These are phyloP conservation scores for Microascus cirrosus DNA, from an alignment of 2,329 filamentous ascomycete genomes.

Conservation along the genomic window DNA sequence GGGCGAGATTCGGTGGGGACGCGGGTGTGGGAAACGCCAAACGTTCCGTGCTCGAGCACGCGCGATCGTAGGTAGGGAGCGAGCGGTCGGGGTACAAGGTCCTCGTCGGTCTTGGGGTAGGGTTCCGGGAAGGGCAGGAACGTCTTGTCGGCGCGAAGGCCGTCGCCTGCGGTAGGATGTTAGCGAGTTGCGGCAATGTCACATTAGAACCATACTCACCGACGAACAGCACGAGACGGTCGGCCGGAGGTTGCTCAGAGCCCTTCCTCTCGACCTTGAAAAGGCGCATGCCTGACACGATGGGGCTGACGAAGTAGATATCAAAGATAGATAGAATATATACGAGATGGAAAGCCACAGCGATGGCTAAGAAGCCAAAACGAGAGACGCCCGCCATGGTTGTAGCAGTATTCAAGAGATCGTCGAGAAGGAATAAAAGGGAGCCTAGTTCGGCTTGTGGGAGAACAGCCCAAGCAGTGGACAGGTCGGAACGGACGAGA, in stretches of 20 bases:
- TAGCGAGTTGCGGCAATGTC: conserved; percentile 2
- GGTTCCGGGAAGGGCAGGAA: conserved; percentile 91
- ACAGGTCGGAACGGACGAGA: background rate
- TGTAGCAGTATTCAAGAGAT: background rate
- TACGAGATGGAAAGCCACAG: conserved; percentile 83
- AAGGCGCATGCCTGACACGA: conserved; percentile 88
- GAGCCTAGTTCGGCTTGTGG: background rate
- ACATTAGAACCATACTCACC: conserved; percentile 37
- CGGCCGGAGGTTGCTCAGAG: conserved; percentile 61
- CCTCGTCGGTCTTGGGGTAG: conserved; percentile 53
- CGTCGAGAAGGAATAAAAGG: background rate
- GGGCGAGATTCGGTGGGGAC: conserved; percentile 95
- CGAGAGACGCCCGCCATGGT: conserved; percentile 36
- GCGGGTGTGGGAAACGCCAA: conserved; percentile 92
- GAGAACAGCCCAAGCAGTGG: background rate
- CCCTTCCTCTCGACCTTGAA: conserved; percentile 55
- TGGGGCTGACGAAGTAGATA: conserved; percentile 96
- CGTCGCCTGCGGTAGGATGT: conserved; percentile 51
- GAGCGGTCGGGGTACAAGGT: conserved; percentile 65
- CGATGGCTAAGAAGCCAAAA: conserved; percentile 76
- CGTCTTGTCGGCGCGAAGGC: conserved; percentile 92
- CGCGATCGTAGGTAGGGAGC: conserved; percentile 86
- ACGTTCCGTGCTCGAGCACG: conserved; percentile 81
- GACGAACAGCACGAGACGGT: conserved; percentile 85
- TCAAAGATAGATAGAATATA: conserved; percentile 97